Conservation (phyloP, 495 filamentous ascomycete species). For the Chaetomium cochliodes region DNA sequence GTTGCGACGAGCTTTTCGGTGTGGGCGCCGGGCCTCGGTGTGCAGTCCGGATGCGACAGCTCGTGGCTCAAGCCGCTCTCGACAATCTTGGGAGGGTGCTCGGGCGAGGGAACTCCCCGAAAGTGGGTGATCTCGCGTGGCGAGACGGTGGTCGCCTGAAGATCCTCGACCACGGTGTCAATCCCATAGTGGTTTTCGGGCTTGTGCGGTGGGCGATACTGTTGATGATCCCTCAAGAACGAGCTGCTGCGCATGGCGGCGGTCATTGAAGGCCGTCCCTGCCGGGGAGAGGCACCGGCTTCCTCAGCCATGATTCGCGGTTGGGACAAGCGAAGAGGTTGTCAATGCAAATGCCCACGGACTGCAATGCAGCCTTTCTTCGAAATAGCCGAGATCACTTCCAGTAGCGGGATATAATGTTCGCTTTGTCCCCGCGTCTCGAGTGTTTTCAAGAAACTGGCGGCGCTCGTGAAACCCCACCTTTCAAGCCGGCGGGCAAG, state of each 20-base stretch:
- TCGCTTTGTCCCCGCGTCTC: conserved; percentile 1
- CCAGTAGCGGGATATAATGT: background rate
- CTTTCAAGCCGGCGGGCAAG: background rate
- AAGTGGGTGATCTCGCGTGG: conserved; percentile 45
- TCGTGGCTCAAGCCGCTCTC: conserved; percentile 57
- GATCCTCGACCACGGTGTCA: conserved; percentile 54
- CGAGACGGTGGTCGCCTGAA: conserved; percentile 37
- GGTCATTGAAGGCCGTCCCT: conserved; percentile 46
- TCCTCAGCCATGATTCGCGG: conserved; percentile 38
- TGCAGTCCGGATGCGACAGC: conserved; percentile 57
- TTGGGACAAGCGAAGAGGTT: background rate
- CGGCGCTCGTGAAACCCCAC: background rate
- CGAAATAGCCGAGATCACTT: background rate
- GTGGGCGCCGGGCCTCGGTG: conserved; percentile 41
- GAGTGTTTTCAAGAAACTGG: background rate
- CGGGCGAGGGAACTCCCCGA: conserved; percentile 53
- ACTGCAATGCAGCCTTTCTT: background rate
- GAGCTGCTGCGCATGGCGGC: conserved; percentile 61
- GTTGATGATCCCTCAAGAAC: conserved; percentile 70
- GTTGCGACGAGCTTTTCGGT: conserved; percentile 60
- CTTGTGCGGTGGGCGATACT: conserved; percentile 64
- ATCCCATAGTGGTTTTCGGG: conserved; percentile 54
- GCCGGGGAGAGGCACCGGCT: conserved; percentile 33
- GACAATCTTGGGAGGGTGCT: conserved; percentile 53
- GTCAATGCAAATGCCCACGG: background rate